A percentile compares a stretch with the other conserved stretches of the same genome.
These are phyloP conservation scores for Lentithecium fluviatile DNA, from an alignment of 495 filamentous ascomycete genomes.

Conservation along the genomic window DNA sequence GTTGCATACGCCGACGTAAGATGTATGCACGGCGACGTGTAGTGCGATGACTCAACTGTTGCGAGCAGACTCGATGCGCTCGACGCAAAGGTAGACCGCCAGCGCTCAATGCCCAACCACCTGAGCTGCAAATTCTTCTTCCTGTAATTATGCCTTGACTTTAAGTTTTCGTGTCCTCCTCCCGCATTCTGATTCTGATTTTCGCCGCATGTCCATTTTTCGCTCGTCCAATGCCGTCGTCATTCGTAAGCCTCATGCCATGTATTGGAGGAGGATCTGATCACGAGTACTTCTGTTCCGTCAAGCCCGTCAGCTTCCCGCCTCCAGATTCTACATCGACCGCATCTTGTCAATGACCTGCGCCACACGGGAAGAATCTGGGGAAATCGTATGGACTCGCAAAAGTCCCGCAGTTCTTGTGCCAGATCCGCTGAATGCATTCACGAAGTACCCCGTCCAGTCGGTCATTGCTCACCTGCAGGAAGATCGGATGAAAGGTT, in stretches of 20 bases:
- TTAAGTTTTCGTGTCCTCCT: slow-evolving; percentile 2
- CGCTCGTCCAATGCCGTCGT: slow-evolving; percentile 22
- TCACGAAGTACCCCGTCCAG: slow-evolving; percentile 8
- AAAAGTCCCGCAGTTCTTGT: slow-evolving; percentile 29
- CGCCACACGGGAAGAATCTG: background rate
- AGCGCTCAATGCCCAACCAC: background rate
- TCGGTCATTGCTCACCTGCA: slow-evolving; percentile 1
- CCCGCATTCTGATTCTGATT: slow-evolving; percentile 12
- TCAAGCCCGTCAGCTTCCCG: slow-evolving; percentile 15
- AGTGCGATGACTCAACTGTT: slow-evolving; percentile 23
- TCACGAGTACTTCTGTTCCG: slow-evolving; percentile 16
- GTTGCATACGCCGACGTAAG: slow-evolving; percentile 13
- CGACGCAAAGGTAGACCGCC: slow-evolving; percentile 5
- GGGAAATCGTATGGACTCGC: slow-evolving; percentile 9
- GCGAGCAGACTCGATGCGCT: slow-evolving; percentile 14
- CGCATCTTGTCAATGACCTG: background rate
- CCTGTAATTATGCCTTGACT: background rate
- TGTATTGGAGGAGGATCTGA: slow-evolving; percentile 13
- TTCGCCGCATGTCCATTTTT: slow-evolving; percentile 20
- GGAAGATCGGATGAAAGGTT: background rate
- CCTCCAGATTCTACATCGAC: slow-evolving; percentile 6
- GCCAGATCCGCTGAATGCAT: background rate
- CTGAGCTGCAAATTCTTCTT: slow-evolving; percentile 8
- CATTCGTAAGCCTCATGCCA: background rate
- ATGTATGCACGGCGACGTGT: slow-evolving; percentile 33